phyloP scores from a whole-genome alignment of 306 rosid genomes.

The Potentilla sterilis region DNA sequence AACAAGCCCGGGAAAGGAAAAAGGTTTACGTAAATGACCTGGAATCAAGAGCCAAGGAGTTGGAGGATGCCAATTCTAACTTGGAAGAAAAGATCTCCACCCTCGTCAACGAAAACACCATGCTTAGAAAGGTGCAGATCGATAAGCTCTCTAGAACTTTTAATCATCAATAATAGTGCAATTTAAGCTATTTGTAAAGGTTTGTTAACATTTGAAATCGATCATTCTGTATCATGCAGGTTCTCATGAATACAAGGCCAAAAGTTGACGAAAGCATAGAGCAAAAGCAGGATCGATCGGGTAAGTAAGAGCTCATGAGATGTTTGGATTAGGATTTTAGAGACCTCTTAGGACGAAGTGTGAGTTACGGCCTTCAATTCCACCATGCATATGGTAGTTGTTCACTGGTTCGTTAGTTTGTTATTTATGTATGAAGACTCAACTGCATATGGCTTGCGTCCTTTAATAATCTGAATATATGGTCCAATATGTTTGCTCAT shows the following conservation, averaged over 20 bases:
- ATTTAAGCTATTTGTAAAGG: neutral
- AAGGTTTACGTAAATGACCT: slow-evolving; percentile 69
- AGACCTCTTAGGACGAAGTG: neutral
- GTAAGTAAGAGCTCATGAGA: slow-evolving; percentile 27
- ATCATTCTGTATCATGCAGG: slow-evolving; percentile 32
- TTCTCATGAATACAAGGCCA: slow-evolving; percentile 61
- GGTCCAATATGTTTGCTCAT: neutral
- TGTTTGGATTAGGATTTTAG: neutral
- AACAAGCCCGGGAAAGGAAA: slow-evolving; percentile 85
- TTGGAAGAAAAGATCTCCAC: slow-evolving; percentile 76
- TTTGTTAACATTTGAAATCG: neutral
- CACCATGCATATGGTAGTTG: neutral
- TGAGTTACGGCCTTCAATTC: neutral
- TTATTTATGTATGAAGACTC: neutral
- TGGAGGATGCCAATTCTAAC: slow-evolving; percentile 61
- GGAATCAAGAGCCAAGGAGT: slow-evolving; percentile 56
- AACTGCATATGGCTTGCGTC: neutral
- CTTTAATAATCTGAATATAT: neutral
- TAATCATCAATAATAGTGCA: neutral
- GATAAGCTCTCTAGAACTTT: neutral
- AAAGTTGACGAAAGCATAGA: slow-evolving; percentile 45
- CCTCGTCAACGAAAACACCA: slow-evolving; percentile 54
- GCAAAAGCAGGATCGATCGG: slow-evolving; percentile 34
- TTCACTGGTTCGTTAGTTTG: neutral
- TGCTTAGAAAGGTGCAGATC: slow-evolving; percentile 53